phyloP scores from a whole-genome alignment of 1,284 basidiomycete species.

The Cutaneotrichosporon sp. region DNA sequence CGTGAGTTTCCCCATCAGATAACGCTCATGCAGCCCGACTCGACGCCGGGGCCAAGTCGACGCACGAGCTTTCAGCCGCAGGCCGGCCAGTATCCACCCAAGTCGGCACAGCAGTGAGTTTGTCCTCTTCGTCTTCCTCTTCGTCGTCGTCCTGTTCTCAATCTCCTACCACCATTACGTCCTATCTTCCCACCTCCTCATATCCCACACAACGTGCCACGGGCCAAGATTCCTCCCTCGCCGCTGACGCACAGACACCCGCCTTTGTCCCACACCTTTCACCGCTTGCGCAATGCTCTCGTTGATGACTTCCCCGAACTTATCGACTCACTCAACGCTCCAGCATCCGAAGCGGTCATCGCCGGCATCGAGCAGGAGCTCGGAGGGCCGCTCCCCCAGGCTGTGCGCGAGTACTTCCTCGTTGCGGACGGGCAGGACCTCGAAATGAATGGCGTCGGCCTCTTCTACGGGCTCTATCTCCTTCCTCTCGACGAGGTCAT shows the following conservation, averaged over 20 bases:
- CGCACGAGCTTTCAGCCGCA: conserved; percentile 12
- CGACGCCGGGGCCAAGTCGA: conserved; percentile 7
- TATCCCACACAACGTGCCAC: not conserved
- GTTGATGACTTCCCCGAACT: conserved; percentile 81
- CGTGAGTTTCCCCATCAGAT: not conserved
- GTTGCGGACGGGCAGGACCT: conserved; percentile 82
- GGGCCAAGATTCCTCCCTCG: not conserved
- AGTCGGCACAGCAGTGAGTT: conserved; percentile 4
- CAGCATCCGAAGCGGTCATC: conserved; percentile 71
- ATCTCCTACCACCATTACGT: not conserved
- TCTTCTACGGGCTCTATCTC: conserved; percentile 82
- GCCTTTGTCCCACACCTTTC: conserved; percentile 73
- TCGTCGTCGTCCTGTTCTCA: too few relatives aligned
- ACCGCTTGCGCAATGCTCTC: conserved; percentile 72
- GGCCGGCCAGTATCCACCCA: conserved; percentile 9
- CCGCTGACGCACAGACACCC: conserved; percentile 56
- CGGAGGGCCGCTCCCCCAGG: conserved; percentile 72
- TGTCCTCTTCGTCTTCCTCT: not conserved
- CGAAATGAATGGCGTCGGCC: conserved; percentile 64
- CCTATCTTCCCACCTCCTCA: not conserved
- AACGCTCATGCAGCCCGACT: conserved; percentile 3
- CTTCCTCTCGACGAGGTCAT: conserved; percentile 84
- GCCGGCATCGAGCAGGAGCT: conserved; percentile 75
- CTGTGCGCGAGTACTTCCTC: conserved; percentile 79
- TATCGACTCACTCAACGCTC: conserved; percentile 84